Evolutionary conservation across 2,329 filamentous ascomycete species (phyloP).

Genomic region (Ophioceras dolichostomum): DNA sequence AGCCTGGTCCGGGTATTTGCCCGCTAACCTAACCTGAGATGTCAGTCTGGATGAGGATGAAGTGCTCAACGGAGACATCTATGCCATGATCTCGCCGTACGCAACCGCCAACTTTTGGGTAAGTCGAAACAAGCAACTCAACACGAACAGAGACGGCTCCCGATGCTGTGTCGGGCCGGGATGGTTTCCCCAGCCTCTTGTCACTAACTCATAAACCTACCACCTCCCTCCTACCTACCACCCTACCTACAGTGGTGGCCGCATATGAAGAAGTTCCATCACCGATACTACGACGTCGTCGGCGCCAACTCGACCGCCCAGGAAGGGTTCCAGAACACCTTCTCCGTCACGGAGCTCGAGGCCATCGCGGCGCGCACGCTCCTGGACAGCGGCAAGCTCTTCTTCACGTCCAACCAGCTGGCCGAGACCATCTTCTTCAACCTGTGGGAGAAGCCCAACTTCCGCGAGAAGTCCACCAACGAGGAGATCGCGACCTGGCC

Average conservation of each 20-base stretch:
- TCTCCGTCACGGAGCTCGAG: constrained; percentile 32
- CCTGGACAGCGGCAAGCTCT: constrained; percentile 32
- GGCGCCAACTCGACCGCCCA: constrained; percentile 24
- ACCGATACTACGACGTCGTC: constrained; percentile 38
- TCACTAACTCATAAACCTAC: too few species aligned
- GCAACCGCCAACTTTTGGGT: constrained; percentile 39
- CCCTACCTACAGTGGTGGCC: constrained; percentile 38
- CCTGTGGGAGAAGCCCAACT: constrained; percentile 37
- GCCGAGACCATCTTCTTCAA: constrained; percentile 36
- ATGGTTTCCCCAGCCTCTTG: too few species aligned
- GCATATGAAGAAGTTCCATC: constrained; percentile 36
- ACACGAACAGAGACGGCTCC: background rate
- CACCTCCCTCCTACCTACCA: too few species aligned
- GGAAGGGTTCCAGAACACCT: constrained; percentile 38
- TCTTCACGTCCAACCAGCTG: constrained; percentile 33
- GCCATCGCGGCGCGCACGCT: constrained; percentile 25
- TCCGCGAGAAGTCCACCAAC: constrained; percentile 36
- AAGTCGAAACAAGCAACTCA: constrained; percentile 3
- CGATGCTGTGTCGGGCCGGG: too few species aligned
- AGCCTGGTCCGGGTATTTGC: too few species aligned
- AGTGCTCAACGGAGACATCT: constrained; percentile 35
- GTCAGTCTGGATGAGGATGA: constrained; percentile 30
- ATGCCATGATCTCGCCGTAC: constrained; percentile 34
- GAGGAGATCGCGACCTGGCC: constrained; percentile 29
- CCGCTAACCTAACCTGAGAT: background rate